Percentiles rank a stretch among this genome's conserved stretches.
Conservation (phyloP, 352 stramenopile species). For the Labyrinthula sp. region DNA sequence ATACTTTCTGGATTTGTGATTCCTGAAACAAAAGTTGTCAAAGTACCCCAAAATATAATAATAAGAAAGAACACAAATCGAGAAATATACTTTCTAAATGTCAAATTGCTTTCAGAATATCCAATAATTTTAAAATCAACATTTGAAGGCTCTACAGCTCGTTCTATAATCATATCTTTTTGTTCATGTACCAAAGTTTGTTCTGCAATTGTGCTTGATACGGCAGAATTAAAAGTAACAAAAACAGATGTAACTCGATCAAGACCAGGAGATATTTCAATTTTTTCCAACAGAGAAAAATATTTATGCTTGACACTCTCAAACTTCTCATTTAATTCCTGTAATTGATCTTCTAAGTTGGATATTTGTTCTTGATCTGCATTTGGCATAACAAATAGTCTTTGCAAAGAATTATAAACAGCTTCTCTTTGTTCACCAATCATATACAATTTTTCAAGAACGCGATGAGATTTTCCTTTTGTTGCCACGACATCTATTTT, state of each 20-base stretch:
- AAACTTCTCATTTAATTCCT: too few species aligned
- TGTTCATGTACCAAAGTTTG: slow-evolving; percentile 18
- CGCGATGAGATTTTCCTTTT: too few species aligned
- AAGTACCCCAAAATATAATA: slow-evolving; percentile 15
- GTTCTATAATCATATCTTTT: slow-evolving; percentile 13
- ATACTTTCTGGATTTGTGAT: slow-evolving; percentile 10
- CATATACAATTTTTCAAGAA: too few species aligned
- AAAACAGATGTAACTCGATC: slow-evolving; percentile 9
- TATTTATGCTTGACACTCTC: too few species aligned
- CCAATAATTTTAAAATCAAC: slow-evolving; percentile 18
- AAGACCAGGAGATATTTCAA: too few species aligned
- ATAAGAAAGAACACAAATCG: slow-evolving; percentile 19
- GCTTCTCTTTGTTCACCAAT: too few species aligned
- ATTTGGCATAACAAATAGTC: too few species aligned
- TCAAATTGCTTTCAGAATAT: background rate
- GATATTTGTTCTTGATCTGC: too few species aligned
- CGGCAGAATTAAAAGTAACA: slow-evolving; percentile 19
- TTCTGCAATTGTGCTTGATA: slow-evolving; percentile 18
- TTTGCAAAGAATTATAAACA: too few species aligned
- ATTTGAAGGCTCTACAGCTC: slow-evolving; percentile 7
- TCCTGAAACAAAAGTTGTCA: slow-evolving; percentile 16
- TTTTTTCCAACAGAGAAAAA: too few species aligned
- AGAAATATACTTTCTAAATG: slow-evolving; percentile 3
- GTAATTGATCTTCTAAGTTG: too few species aligned
- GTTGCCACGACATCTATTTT: too few species aligned